Evolutionary conservation across 768 basidiomycete species (phyloP).

Genomic region (Trametes punicea): DNA sequence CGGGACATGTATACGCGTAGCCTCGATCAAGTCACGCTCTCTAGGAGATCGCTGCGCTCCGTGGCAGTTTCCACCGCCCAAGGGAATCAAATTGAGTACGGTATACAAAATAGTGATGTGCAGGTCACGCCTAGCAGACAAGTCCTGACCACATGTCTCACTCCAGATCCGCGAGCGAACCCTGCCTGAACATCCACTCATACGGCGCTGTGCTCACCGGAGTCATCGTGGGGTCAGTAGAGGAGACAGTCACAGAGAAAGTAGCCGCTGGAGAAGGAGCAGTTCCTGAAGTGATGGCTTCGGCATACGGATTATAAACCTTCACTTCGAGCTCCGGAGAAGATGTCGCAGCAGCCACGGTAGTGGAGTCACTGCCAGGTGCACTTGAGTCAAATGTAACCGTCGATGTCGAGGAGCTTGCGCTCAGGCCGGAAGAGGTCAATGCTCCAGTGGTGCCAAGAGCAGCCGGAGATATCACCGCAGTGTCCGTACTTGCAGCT

Average conservation of each 20-base stretch:
- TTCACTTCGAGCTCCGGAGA: constrained; percentile 5
- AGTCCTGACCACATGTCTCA: not conserved
- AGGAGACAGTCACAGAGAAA: not conserved
- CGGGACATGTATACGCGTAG: too few species aligned
- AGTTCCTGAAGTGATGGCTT: not conserved
- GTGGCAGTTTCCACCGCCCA: too few species aligned
- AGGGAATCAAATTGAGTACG: too few species aligned
- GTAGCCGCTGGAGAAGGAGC: not conserved
- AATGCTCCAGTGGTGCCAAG: not conserved
- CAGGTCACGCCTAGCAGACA: not conserved
- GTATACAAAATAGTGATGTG: not conserved
- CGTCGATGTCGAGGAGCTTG: not conserved
- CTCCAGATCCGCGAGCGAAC: constrained; percentile 10
- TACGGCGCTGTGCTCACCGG: constrained; percentile 35
- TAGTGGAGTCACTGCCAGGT: not conserved
- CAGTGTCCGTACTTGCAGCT: not conserved
- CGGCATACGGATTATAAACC: constrained; percentile 16
- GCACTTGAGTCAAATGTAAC: not conserved
- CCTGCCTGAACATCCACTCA: constrained; percentile 37
- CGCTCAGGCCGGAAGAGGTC: not conserved
- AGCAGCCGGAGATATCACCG: not conserved
- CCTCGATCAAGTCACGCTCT: too few species aligned
- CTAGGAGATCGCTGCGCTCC: too few species aligned
- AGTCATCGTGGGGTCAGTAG: constrained; percentile 17
- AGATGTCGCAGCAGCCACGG: constrained; percentile 1